phyloP scores from a whole-genome alignment of 2,329 filamentous ascomycete genomes.

The Cadophora gregata region DNA sequence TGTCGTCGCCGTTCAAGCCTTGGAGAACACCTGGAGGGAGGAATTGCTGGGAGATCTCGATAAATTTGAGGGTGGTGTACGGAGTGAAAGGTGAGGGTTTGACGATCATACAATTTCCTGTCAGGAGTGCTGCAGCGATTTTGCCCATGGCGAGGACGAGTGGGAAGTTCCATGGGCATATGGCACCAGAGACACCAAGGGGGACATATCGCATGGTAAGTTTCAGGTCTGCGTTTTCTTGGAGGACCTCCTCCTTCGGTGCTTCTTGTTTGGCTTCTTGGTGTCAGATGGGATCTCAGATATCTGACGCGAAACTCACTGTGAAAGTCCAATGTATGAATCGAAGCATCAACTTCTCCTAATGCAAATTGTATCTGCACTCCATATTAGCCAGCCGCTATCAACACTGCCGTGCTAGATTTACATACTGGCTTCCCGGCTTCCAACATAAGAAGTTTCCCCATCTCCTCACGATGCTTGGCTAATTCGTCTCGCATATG shows the following conservation, averaged over 20 bases:
- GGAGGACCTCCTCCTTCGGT: conserved; percentile 12
- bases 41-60: conserved; percentile 54
- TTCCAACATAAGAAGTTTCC: conserved; percentile 53
- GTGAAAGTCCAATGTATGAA: neutral
- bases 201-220: conserved; percentile 53
- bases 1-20: conserved; percentile 59
- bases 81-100: conserved; percentile 64
- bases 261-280: neutral
- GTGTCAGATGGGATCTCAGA: neutral
- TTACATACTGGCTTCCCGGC: conserved; percentile 56
- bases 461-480: conserved; percentile 49
- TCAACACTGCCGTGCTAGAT: conserved; percentile 3
- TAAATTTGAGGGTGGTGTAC: conserved; percentile 57
- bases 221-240: conserved; percentile 37
- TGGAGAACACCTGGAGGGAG: conserved; percentile 62
- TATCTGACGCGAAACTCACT: neutral
- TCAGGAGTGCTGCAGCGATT: conserved; percentile 54
- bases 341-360: neutral
- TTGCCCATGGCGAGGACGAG: conserved; percentile 56
- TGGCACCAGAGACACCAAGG: conserved; percentile 58
- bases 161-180: conserved; percentile 66
- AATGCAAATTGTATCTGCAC: neutral
- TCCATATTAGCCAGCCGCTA: neutral
- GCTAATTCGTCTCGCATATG: conserved; percentile 24
- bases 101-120: conserved; percentile 60